phyloP scores from a whole-genome alignment of 331 rosid species.

The Prunus yedoensis region DNA sequence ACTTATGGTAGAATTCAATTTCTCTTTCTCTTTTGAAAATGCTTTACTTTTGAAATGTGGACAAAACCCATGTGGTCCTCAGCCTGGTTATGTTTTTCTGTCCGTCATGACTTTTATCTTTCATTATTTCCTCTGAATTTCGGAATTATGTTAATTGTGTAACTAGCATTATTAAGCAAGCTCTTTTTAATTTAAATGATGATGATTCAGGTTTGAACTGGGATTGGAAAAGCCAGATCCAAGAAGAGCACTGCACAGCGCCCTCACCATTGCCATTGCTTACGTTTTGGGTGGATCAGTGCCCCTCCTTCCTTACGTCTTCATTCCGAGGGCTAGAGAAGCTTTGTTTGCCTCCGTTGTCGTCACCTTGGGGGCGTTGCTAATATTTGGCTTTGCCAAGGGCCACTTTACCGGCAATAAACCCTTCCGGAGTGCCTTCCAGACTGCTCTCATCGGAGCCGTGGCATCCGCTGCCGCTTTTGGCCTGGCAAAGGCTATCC shows the following conservation, averaged over 20 bases:
- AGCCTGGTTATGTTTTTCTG: background rate
- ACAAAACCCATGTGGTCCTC: slow-evolving; percentile 20
- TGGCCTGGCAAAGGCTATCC: slow-evolving; percentile 74
- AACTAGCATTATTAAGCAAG: no score
- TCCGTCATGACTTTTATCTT: background rate
- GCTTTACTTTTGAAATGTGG: slow-evolving; percentile 28
- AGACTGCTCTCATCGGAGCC: slow-evolving; percentile 81
- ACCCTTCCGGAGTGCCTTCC: slow-evolving; percentile 69
- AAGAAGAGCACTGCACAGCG: slow-evolving; percentile 85
- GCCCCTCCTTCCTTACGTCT: slow-evolving; percentile 73
- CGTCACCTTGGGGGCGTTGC: slow-evolving; percentile 67
- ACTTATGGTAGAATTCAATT: background rate
- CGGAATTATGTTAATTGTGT: no score
- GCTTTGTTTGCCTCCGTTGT: slow-evolving; percentile 66
- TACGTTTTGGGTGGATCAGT: slow-evolving; percentile 79
- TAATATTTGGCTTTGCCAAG: slow-evolving; percentile 82
- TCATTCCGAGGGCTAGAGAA: slow-evolving; percentile 58
- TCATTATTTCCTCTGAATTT: no score
- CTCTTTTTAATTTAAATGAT: background rate
- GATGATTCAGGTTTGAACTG: slow-evolving; percentile 68
- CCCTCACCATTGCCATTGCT: slow-evolving; percentile 73
- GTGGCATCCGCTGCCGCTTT: slow-evolving; percentile 83
- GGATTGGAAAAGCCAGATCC: slow-evolving; percentile 95
- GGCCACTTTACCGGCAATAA: slow-evolving; percentile 75
- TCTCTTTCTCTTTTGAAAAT: background rate